Conservation (phyloP, 2,329 filamentous ascomycete species). For the Xylariomycetidae sp. region DNA sequence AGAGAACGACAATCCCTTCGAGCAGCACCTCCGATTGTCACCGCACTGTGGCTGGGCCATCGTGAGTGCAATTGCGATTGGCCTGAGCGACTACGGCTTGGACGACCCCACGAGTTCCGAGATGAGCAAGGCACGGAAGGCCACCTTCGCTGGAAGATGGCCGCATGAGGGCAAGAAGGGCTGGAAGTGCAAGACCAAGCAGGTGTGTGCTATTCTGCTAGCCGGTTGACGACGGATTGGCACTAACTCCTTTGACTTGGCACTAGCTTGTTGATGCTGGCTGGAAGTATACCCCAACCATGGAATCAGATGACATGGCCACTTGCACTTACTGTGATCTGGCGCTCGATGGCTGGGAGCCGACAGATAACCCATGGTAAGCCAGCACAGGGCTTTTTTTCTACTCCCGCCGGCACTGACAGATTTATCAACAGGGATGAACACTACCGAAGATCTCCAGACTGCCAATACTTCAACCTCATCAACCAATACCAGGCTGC, state of each 20-base stretch:
- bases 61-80: constrained; percentile 55
- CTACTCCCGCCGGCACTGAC: constrained; percentile 4
- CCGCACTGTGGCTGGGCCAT: constrained; percentile 84
- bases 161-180: constrained; percentile 82
- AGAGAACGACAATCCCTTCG: constrained; percentile 71
- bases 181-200: constrained; percentile 84
- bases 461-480: constrained; percentile 78
- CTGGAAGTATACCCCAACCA: constrained; percentile 86
- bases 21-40: constrained; percentile 80
- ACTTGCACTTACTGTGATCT: constrained; percentile 88
- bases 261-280: constrained; percentile 80
- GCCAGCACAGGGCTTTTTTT: constrained; percentile 25
- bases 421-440: constrained; percentile 57
- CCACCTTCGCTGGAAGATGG: constrained; percentile 82
- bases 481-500: constrained; percentile 46
- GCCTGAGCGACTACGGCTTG: constrained; percentile 55
- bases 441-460: constrained; percentile 70
- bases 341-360: constrained; percentile 91
- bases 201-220: constrained; percentile 52
- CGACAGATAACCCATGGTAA: constrained; percentile 80
- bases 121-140: constrained; percentile 71
- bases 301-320: constrained; percentile 80
- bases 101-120: constrained; percentile 67
- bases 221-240: too few species aligned
- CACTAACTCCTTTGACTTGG: too few species aligned